Base-by-base conservation (phyloP, 2,329 filamentous ascomycete genomes). In the Fusarium duplospermum region DNA sequence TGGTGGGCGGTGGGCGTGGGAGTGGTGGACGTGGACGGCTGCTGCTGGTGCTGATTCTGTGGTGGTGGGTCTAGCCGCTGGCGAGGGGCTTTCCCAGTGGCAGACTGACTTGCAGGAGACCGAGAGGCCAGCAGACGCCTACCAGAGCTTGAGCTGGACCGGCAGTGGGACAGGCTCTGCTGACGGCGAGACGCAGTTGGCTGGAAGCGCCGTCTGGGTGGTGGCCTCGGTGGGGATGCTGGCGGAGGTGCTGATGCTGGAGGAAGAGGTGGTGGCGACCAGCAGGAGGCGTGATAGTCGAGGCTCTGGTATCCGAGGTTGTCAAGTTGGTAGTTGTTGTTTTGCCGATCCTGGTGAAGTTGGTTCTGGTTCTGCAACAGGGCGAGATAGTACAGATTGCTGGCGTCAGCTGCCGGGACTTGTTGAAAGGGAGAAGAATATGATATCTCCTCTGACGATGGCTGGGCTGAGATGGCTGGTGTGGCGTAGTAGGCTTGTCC, bases 121-220 rank as follows among this genome's bases (percentile, higher is more conserved):
- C 71, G 67, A 56, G 71, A 74, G 71, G 71, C 71, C 64, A 74
- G 68, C 50, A 74, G 71, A 63, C 71, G 70, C 63, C 70, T 73
- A 47, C 67, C 68, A 45, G 71, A 71, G 64, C 62, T 73, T 58
- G 71, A 71, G 64, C 59, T 77, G 69, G 76, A 72, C 64, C 76
- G 76, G 67, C 73, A 68, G 73, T 78, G 76, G 73, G 76, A 77
- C 76, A 76, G 62, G 66, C 67, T 70, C 59, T 65, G 70, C 68
- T 74, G 76, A 66, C 73, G 75, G 63, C 76, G 76, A 71, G 73
- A 72, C 56, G 76, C 59, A 50, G 75, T 78, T 78, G 76, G 76
- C 60, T 78, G 76, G 67, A 69, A 71, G 38, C 75, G 76, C 56
- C 76, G 71, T 58, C 69, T 70, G 35, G 66, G 74, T 50, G 69